Evolutionary conservation across 805 yeast genomes (phyloP), one percentile per base, ranked within the genome.

Genomic region (Nakazawaea molendinolei): DNA sequence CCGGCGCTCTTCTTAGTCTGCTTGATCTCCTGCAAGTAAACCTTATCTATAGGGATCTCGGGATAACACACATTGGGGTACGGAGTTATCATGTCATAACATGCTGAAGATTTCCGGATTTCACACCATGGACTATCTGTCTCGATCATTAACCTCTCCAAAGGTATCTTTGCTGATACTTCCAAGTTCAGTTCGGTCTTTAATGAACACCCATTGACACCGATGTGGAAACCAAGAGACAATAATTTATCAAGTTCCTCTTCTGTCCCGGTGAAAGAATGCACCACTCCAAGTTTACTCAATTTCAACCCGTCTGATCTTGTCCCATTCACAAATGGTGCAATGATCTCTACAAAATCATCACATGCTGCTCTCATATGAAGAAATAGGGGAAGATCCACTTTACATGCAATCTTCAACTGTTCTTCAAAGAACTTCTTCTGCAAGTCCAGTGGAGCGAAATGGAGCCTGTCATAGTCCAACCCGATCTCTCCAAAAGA

Each of bases 121-220:
- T 89, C 97, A 62, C 99, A 92, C 98, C 98, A 92, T 1, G 99
- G 98, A 3, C 97, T 87, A 59, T 92, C 98, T 0, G 97, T 90
- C 53, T 92, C 99, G 8, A 92, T 71, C 69, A 90, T 58, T 28
- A 92, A 55, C 48, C 67, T 71, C 4, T 77, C 74, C 7, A 76
- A 49, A 0, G 97, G 97, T n/a, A 92, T 71, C 17, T 54, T 49
- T 28, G 62, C 59, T 0, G 79, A 86, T 17, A 79, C 86, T 19
- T 68, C 66, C 10, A 87, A 58, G 50, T 84, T 86, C 44, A 82
- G 87, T 39, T 74, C 74, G 0, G 85, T 76, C 50, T 81, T 83
- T 45, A 92, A 68, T 2, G 97, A 87, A 51, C 97, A 92, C 4
- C 98, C 98, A 55, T 92, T 92, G 41, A 92, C 65, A 28, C 97